Conservation (phyloP, 2,329 filamentous ascomycete genomes). For the Colletotrichum sansevieriae region DNA sequence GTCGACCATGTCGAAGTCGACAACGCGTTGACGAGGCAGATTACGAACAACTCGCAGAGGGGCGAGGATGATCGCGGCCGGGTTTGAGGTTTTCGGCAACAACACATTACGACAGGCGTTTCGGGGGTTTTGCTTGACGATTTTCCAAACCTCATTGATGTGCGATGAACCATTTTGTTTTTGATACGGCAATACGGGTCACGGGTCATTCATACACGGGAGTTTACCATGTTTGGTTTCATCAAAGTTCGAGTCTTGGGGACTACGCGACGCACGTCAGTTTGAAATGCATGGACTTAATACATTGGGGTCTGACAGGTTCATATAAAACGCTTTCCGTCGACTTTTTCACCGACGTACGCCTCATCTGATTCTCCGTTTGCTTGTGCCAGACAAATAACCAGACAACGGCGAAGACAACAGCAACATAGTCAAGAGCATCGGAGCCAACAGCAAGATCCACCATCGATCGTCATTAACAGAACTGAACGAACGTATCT, state of each 20-base stretch:
- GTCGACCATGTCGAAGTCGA: slow-evolving; percentile 42
- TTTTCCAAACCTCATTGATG: background rate
- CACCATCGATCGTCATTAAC: too few species aligned
- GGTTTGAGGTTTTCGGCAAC: background rate
- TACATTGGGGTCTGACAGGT: background rate
- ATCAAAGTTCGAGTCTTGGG: background rate
- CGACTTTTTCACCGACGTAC: too few species aligned
- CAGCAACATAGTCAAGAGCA: too few species aligned
- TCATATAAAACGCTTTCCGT: background rate
- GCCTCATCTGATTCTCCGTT: too few species aligned
- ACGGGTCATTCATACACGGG: background rate
- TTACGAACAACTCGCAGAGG: slow-evolving; percentile 31
- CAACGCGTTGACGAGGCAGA: slow-evolving; percentile 28
- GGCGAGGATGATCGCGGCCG: slow-evolving; percentile 31
- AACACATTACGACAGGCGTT: background rate
- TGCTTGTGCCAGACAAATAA: too few species aligned
- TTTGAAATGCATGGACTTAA: slow-evolving; percentile 2
- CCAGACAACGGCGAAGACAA: too few species aligned
- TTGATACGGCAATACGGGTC: background rate
- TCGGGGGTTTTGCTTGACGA: background rate
- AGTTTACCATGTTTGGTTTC: background rate
- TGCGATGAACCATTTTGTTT: background rate
- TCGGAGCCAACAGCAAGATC: too few species aligned
- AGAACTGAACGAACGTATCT: too few species aligned
- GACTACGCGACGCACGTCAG: background rate